Conservation (phyloP, 2,329 filamentous ascomycete genomes). For the Colletotrichum spaethianum region DNA sequence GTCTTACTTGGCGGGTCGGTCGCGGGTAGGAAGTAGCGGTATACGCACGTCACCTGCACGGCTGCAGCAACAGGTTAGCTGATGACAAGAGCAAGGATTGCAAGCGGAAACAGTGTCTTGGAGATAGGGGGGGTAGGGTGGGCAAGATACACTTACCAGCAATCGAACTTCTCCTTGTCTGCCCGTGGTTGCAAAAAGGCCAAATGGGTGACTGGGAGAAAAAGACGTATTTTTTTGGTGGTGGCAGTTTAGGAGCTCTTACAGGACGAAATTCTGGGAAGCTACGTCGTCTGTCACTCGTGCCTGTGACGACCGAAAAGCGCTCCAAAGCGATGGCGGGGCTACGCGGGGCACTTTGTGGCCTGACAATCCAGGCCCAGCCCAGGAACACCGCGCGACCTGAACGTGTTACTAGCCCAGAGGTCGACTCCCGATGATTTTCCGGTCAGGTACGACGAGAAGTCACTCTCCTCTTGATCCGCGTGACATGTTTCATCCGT, state of each 20-base stretch:
- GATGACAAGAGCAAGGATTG: neutral
- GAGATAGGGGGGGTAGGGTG: neutral
- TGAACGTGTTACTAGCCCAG: neutral
- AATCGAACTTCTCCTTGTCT: neutral
- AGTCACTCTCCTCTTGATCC: neutral
- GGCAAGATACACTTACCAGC: constrained; percentile 2
- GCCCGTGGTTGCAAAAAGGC: neutral
- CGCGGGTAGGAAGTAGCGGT: constrained; percentile 26
- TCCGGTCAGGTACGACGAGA: constrained; percentile 6
- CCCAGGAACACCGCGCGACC: neutral
- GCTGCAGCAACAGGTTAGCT: constrained; percentile 22
- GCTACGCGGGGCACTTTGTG: constrained; percentile 39
- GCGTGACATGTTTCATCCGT: constrained; percentile 12
- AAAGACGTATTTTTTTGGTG: constrained; percentile 1
- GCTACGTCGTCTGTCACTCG: constrained; percentile 36
- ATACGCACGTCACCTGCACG: constrained; percentile 15
- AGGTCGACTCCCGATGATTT: constrained; percentile 1
- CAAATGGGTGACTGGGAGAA: neutral
- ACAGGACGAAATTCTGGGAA: constrained; percentile 24
- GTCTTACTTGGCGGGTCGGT: constrained; percentile 26
- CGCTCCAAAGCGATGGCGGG: constrained; percentile 31
- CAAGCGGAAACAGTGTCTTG: neutral
- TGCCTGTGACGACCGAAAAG: constrained; percentile 31
- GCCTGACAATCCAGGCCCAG: constrained; percentile 22
- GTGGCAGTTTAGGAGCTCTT: constrained; percentile 23